A percentile compares a stretch with the other conserved stretches of the same genome.
Evolutionary conservation across 1,284 basidiomycete species (phyloP).

Genomic region (Trichosporon sp.): DNA sequence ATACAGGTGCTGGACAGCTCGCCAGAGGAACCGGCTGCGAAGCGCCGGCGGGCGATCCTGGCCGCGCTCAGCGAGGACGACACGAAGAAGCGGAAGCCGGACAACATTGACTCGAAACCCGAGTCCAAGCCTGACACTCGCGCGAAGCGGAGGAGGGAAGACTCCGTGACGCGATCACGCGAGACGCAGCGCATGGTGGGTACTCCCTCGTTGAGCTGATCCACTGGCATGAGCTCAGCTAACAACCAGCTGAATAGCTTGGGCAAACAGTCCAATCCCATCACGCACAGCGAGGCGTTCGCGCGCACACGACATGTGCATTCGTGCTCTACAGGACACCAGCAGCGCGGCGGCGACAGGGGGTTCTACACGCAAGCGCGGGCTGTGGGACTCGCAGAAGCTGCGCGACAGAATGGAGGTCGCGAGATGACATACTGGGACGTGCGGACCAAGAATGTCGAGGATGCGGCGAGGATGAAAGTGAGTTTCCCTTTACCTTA

Average conservation of each 20-base stretch:
- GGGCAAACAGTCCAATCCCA: constrained; percentile 44
- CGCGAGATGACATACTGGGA: constrained; percentile 50
- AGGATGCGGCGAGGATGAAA: constrained; percentile 44
- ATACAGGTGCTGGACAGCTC: constrained; percentile 7
- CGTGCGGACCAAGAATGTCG: constrained; percentile 49
- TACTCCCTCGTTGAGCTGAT: background rate
- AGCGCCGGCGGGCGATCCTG: constrained; percentile 8
- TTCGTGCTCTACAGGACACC: constrained; percentile 52
- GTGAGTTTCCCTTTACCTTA: constrained; percentile 29
- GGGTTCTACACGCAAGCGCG: constrained; percentile 34
- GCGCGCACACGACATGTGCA: constrained; percentile 49
- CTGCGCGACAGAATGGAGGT: constrained; percentile 18
- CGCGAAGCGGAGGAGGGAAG: background rate
- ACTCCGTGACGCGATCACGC: background rate
- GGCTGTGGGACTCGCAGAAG: constrained; percentile 6
- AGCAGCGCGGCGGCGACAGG: constrained; percentile 48
- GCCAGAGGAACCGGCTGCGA: background rate
- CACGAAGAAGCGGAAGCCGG: background rate
- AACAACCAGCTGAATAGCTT: constrained; percentile 41
- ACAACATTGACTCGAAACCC: background rate
- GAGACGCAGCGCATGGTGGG: constrained; percentile 13
- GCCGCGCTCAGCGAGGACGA: background rate
- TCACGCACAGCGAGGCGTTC: constrained; percentile 52
- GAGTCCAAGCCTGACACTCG: background rate
- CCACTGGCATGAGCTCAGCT: background rate